These are phyloP conservation scores for Fraxinus angustifolia DNA, from an alignment of 305 asterid species.

Conservation along the genomic window DNA sequence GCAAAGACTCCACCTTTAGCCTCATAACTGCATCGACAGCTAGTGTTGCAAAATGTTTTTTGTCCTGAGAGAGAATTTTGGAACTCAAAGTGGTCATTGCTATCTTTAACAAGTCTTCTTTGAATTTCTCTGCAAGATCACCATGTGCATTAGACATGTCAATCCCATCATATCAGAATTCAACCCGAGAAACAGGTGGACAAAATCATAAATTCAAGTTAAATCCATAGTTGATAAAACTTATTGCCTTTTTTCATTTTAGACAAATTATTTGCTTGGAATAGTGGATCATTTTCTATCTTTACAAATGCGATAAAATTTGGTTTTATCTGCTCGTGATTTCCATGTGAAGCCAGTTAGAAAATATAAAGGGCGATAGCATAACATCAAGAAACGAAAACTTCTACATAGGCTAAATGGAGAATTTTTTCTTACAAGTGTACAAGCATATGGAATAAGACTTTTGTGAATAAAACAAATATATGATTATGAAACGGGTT, in stretches of 20 bases:
- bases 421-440: background rate
- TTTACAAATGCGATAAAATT: background rate
- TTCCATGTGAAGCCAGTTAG: background rate
- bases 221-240: background rate
- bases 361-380: background rate
- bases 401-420: background rate
- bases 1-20: constrained; percentile 52
- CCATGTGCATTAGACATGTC: background rate
- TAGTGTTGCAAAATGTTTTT: constrained; percentile 76
- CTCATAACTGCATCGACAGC: constrained; percentile 95
- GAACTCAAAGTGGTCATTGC: constrained; percentile 96
- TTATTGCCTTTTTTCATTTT: background rate
- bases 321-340: background rate
- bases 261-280: background rate
- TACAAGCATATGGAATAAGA: background rate
- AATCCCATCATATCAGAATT: background rate
- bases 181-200: background rate
- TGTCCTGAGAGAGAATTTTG: constrained; percentile 88
- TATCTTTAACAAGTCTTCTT: constrained; percentile 71
- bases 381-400: background rate
- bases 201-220: background rate
- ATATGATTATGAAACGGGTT: background rate
- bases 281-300: background rate
- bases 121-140: constrained; percentile 61
- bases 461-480: background rate